These are phyloP conservation scores for Angophora floribunda DNA, from an alignment of 345 rosid genomes.

Conservation along the genomic window DNA sequence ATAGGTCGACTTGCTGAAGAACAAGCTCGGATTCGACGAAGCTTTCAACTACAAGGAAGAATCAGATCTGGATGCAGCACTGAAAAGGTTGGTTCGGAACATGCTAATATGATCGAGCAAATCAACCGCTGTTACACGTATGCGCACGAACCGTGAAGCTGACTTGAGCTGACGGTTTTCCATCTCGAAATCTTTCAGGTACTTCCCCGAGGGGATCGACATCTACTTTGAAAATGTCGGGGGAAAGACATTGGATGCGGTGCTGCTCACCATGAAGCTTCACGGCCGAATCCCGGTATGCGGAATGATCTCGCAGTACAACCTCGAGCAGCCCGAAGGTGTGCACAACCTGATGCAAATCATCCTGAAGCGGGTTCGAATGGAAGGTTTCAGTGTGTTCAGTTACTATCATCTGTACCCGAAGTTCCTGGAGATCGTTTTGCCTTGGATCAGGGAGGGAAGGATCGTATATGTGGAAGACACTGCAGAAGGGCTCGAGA, in stretches of 20 bases:
- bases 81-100: not conserved
- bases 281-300: too few species aligned
- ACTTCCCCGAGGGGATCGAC: slow-evolving; percentile 3
- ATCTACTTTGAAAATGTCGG: not conserved
- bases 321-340: not conserved
- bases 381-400: not conserved
- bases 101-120: not conserved
- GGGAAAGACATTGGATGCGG: too few species aligned
- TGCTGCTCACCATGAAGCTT: too few species aligned
- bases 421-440: not conserved
- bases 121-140: not conserved
- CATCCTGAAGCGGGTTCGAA: not conserved
- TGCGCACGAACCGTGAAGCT: not conserved
- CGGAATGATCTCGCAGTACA: too few species aligned
- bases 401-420: not conserved
- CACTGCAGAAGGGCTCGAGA: not conserved
- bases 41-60: not conserved
- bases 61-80: not conserved
- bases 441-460: not conserved
- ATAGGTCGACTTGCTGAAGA: not conserved
- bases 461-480: not conserved
- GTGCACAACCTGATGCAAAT: not conserved
- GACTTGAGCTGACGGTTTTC: not conserved
- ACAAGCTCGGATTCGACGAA: not conserved
- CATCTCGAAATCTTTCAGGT: not conserved